phyloP scores from a whole-genome alignment of 345 rosid genomes.

The Nephelium lappaceum region DNA sequence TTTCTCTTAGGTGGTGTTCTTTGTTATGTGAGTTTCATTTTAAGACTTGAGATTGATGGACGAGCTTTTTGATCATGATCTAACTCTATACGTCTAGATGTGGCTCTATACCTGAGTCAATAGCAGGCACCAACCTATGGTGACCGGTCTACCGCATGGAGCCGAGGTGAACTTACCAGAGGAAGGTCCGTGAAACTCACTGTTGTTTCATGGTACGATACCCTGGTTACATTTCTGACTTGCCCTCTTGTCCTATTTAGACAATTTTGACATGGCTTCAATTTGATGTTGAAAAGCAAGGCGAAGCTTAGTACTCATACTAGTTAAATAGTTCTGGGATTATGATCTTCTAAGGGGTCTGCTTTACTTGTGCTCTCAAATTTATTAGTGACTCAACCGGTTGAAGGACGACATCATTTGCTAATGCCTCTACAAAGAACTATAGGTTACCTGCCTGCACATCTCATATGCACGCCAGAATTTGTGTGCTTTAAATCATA shows the following conservation, averaged over 20 bases:
- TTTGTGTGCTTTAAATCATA: too few species aligned
- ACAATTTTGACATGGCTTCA: neutral
- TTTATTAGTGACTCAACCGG: too few species aligned
- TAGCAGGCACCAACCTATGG: slow-evolving; percentile 6
- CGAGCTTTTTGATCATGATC: neutral
- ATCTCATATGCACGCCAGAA: too few species aligned
- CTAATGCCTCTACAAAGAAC: too few species aligned
- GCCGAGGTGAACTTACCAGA: neutral
- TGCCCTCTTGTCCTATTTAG: neutral
- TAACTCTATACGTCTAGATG: neutral
- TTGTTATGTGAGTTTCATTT: neutral
- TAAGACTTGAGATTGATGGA: neutral
- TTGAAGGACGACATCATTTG: too few species aligned
- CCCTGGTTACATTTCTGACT: neutral
- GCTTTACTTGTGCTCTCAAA: too few species aligned
- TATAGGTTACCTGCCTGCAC: too few species aligned
- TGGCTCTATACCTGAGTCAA: slow-evolving; percentile 16
- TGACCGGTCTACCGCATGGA: slow-evolving; percentile 16
- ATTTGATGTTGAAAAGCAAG: neutral
- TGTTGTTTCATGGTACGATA: slow-evolving; percentile 17
- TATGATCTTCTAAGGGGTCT: too few species aligned
- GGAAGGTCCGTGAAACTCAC: slow-evolving; percentile 16
- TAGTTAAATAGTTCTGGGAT: too few species aligned
- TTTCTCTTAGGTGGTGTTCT: neutral
- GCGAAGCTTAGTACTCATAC: neutral